Evolutionary conservation across 495 filamentous ascomycete species (phyloP).

Genomic region (Cenococcum geophilum): DNA sequence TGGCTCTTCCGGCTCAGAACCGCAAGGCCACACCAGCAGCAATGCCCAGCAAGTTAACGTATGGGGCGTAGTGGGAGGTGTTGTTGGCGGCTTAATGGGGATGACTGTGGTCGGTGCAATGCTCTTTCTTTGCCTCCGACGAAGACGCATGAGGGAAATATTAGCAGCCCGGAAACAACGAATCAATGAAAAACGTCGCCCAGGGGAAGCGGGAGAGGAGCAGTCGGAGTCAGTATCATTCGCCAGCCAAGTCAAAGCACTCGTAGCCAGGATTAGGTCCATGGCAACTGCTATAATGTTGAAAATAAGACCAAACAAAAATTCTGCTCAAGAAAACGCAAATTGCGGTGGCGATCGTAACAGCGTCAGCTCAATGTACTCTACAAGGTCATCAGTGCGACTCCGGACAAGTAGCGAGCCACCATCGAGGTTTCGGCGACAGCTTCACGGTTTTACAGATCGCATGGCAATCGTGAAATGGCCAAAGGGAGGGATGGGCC

Average conservation of each 20-base stretch:
- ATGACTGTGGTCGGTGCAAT: conserved; percentile 21
- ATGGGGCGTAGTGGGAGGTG: conserved; percentile 23
- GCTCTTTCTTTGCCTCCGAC: conserved; percentile 27
- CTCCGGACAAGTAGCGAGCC: conserved; percentile 27
- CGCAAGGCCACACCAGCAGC: conserved; percentile 6
- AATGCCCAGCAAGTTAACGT: conserved; percentile 13
- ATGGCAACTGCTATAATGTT: conserved; percentile 5
- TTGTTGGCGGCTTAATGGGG: conserved; percentile 23
- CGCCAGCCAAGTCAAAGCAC: neutral
- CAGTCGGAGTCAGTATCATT: neutral
- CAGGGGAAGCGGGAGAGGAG: neutral
- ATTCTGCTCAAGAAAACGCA: conserved; percentile 13
- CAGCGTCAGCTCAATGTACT: conserved; percentile 29
- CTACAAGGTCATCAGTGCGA: conserved; percentile 16
- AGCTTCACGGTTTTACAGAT: conserved; percentile 22
- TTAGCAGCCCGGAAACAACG: conserved; percentile 16
- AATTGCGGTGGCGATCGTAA: conserved; percentile 17
- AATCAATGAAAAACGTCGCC: conserved; percentile 21
- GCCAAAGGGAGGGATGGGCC: conserved; percentile 14
- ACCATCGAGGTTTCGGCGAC: conserved; percentile 17
- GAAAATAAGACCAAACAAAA: conserved; percentile 14
- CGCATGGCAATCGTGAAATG: conserved; percentile 28
- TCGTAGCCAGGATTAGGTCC: conserved; percentile 12
- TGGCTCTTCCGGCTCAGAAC: conserved; percentile 5
- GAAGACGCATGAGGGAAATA: conserved; percentile 15